Evolutionary conservation across 495 filamentous ascomycete species (phyloP).

Genomic region (Aspergillus taichungensis): DNA sequence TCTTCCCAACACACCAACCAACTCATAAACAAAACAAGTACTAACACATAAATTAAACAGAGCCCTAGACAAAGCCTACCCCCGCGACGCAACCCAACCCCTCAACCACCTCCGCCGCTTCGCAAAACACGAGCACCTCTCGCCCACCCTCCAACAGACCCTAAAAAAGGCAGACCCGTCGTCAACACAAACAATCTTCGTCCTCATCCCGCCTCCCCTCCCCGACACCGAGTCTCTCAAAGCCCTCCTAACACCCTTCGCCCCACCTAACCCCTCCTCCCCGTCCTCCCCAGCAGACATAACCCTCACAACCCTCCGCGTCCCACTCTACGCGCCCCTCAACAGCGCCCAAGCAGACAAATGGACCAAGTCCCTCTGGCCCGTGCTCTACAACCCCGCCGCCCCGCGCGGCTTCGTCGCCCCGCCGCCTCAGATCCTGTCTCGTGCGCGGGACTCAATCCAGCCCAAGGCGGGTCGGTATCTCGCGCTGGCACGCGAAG

Average conservation of each 20-base stretch:
- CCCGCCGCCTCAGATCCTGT: slow-evolving; percentile 48
- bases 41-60: slow-evolving; percentile 13
- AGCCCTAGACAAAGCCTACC: slow-evolving; percentile 37
- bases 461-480: slow-evolving; percentile 42
- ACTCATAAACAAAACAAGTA: too few relatives aligned
- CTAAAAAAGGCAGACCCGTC: slow-evolving; percentile 16
- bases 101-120: slow-evolving; percentile 76
- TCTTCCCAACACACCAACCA: background rate
- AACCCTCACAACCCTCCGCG: slow-evolving; percentile 41
- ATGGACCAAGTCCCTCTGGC: slow-evolving; percentile 79
- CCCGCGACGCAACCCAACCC: slow-evolving; percentile 49
- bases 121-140: slow-evolving; percentile 61
- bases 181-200: slow-evolving; percentile 25
- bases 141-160: slow-evolving; percentile 31
- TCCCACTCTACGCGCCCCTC: slow-evolving; percentile 70
- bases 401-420: slow-evolving; percentile 37
- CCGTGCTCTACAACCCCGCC: slow-evolving; percentile 77
- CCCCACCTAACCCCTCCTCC: slow-evolving; percentile 6
- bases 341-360: slow-evolving; percentile 62
- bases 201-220: slow-evolving; percentile 29
- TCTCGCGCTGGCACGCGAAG: slow-evolving; percentile 58
- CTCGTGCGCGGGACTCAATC: slow-evolving; percentile 49
- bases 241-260: slow-evolving; percentile 28
- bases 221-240: slow-evolving; percentile 20
- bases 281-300: slow-evolving; percentile 23